Percentiles rank a stretch among this genome's conserved stretches.
phyloP scores from a whole-genome alignment of 2,329 filamentous ascomycete species.

The Ceratocystis diversiconidia region DNA sequence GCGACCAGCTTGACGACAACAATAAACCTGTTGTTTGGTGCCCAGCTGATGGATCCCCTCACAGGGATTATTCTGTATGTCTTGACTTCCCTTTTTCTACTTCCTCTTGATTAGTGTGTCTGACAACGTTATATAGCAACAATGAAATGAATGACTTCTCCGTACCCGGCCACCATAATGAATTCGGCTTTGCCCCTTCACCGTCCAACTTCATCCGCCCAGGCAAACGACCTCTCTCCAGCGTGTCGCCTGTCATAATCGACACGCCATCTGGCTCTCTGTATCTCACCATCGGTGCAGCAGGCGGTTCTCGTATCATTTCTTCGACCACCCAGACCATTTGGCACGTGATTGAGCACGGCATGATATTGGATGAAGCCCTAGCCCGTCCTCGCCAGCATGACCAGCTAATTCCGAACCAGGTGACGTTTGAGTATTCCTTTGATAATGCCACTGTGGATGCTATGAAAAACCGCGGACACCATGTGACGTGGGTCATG shows the following conservation, averaged over 20 bases:
- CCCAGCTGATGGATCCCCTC: slow-evolving; percentile 60
- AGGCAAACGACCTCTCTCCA: slow-evolving; percentile 69
- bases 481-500: slow-evolving; percentile 57
- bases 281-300: slow-evolving; percentile 57
- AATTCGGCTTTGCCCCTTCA: slow-evolving; percentile 72
- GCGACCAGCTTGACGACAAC: slow-evolving; percentile 75
- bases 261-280: slow-evolving; percentile 47
- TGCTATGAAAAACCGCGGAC: slow-evolving; percentile 49
- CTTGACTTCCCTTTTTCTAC: slow-evolving; percentile 19
- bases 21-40: slow-evolving; percentile 75
- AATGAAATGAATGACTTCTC: slow-evolving; percentile 70
- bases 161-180: slow-evolving; percentile 61
- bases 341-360: slow-evolving; percentile 56
- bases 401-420: slow-evolving; percentile 66
- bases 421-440: slow-evolving; percentile 49
- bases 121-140: slow-evolving; percentile 28
- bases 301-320: slow-evolving; percentile 72
- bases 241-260: slow-evolving; percentile 65
- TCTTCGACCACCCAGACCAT: slow-evolving; percentile 62
- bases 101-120: slow-evolving; percentile 19
- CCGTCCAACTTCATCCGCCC: slow-evolving; percentile 69
- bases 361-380: slow-evolving; percentile 44
- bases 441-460: slow-evolving; percentile 52
- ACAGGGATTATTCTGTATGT: slow-evolving; percentile 62
- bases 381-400: slow-evolving; percentile 57